Conservation (phyloP, 2,329 filamentous ascomycete species). For the Neofusicoccum kwambonambiense region DNA sequence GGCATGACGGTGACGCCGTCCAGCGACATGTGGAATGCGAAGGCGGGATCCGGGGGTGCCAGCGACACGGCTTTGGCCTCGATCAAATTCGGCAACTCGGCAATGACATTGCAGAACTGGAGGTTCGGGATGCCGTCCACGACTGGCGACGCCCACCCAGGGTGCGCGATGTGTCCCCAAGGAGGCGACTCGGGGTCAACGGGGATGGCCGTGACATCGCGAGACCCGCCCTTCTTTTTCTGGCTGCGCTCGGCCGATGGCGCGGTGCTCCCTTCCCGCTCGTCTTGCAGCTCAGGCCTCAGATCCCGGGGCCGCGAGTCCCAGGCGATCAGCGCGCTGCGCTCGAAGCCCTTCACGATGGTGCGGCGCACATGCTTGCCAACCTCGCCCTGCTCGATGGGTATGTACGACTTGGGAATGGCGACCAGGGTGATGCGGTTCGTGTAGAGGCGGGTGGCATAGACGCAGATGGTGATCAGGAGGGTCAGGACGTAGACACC, state of each 20-base stretch:
- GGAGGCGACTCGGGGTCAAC: slow-evolving; percentile 50
- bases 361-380: slow-evolving; percentile 71
- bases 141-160: slow-evolving; percentile 82
- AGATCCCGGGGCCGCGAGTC: slow-evolving; percentile 68
- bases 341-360: slow-evolving; percentile 68
- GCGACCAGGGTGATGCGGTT: slow-evolving; percentile 74
- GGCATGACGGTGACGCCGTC: slow-evolving; percentile 44
- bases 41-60: slow-evolving; percentile 59
- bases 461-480: slow-evolving; percentile 70
- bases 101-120: slow-evolving; percentile 78
- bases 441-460: slow-evolving; percentile 80
- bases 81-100: slow-evolving; percentile 83
- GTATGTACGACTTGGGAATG: slow-evolving; percentile 85
- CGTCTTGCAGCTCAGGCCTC: slow-evolving; percentile 39
- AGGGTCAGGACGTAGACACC: slow-evolving; percentile 73
- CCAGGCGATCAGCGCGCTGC: slow-evolving; percentile 79
- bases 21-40: slow-evolving; percentile 23
- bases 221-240: slow-evolving; percentile 33
- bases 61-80: slow-evolving; percentile 91
- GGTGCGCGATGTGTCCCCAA: slow-evolving; percentile 84
- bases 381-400: slow-evolving; percentile 81
- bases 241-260: slow-evolving; percentile 30
- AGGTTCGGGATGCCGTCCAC: slow-evolving; percentile 73
- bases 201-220: slow-evolving; percentile 35
- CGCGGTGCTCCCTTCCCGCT: slow-evolving; percentile 23